phyloP scores from a whole-genome alignment of 2,329 filamentous ascomycete genomes.

The Fusarium redolens region DNA sequence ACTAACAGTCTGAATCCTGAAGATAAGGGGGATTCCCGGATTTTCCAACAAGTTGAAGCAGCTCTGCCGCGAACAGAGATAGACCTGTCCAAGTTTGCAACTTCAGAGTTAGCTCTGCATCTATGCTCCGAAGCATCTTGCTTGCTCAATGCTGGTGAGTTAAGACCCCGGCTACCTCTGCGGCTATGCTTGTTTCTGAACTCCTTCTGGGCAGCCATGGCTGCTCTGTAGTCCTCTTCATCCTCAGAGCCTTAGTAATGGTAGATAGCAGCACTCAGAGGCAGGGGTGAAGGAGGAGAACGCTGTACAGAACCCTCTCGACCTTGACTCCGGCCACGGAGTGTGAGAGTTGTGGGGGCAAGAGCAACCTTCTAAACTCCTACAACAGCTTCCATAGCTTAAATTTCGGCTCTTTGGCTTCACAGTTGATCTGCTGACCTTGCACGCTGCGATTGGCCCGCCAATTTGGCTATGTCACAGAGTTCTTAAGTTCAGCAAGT shows the following conservation, averaged over 20 bases:
- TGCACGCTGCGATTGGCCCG: constrained; percentile 59
- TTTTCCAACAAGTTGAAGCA: constrained; percentile 35
- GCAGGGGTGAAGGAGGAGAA: constrained; percentile 84
- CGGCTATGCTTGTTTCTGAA: constrained; percentile 66
- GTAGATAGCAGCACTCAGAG: constrained; percentile 68
- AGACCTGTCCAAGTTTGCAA: constrained; percentile 48
- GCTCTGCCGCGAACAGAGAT: constrained; percentile 48
- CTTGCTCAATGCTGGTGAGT: constrained; percentile 49
- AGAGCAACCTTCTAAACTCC: constrained; percentile 59
- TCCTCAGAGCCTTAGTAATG: constrained; percentile 67
- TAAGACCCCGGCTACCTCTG: constrained; percentile 58
- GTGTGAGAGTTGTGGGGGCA: constrained; percentile 57
- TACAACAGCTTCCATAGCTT: constrained; percentile 57
- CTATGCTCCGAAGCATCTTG: constrained; percentile 56
- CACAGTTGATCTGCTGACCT: constrained; percentile 50
- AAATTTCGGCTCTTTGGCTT: constrained; percentile 52
- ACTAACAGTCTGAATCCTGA: too few relatives aligned
- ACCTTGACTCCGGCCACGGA: constrained; percentile 72
- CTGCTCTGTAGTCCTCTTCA: constrained; percentile 68
- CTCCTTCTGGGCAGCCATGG: constrained; percentile 63
- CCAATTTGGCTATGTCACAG: constrained; percentile 50
- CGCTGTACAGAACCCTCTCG: constrained; percentile 69
- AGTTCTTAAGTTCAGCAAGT: constrained; percentile 73
- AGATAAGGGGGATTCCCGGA: too few relatives aligned
- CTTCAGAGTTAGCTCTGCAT: constrained; percentile 47